Conservation (phyloP, 2,329 filamentous ascomycete species). For the Colletotrichum orchidophilum region DNA sequence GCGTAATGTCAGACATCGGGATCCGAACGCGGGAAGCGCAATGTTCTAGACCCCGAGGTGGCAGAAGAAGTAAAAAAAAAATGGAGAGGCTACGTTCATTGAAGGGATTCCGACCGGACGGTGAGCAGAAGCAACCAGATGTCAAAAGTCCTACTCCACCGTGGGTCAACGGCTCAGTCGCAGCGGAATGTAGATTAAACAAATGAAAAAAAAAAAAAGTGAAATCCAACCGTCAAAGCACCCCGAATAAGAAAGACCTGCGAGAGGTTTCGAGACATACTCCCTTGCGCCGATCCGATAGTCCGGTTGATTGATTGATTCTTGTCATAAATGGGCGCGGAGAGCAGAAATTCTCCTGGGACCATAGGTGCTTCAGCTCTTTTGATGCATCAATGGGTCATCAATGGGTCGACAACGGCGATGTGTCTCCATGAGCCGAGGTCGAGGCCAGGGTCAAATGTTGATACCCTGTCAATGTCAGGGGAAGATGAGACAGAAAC, state of each 20-base stretch:
- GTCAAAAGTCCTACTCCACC: not conserved
- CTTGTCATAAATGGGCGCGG: not conserved
- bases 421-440: constrained; percentile 2
- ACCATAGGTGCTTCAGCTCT: not conserved
- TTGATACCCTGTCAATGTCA: not conserved
- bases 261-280: not conserved
- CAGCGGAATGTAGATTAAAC: not conserved
- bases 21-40: constrained; percentile 2
- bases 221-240: constrained; percentile 1
- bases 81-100: not conserved
- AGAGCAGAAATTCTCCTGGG: constrained; percentile 8
- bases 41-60: not conserved
- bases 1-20: not conserved
- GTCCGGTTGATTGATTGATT: not conserved
- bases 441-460: not conserved
- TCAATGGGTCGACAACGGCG: not conserved
- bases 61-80: not conserved
- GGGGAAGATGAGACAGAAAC: not conserved
- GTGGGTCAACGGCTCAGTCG: not conserved
- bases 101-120: constrained; percentile 3
- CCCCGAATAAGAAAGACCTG: constrained; percentile 23
- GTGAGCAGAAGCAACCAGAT: not conserved
- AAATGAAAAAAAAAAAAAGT: not conserved
- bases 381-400: constrained; percentile 10
- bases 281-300: constrained; percentile 14